These are phyloP conservation scores for Hordeum marinum DNA, from an alignment of 176 grass and related monocot species.

Conservation along the genomic window DNA sequence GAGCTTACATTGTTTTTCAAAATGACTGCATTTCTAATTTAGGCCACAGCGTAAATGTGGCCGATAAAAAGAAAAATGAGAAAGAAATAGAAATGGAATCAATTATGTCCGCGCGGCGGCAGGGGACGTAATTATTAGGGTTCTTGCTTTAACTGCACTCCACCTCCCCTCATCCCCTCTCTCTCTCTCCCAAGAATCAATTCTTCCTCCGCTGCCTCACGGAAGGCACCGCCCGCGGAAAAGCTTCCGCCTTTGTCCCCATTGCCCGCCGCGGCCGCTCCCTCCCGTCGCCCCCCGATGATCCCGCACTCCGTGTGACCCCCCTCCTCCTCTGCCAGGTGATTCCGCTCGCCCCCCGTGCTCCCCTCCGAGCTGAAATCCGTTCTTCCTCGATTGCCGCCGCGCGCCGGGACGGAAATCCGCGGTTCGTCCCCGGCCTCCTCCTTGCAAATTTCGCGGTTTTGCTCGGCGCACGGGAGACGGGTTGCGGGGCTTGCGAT, in stretches of 20 bases:
- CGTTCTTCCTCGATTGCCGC: no score
- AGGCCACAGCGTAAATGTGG: no score
- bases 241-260: constrained; percentile 13
- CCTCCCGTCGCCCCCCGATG: neutral
- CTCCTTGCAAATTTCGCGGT: neutral
- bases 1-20: no score
- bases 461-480: neutral
- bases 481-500: neutral
- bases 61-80: no score
- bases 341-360: neutral
- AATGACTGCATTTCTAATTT: no score
- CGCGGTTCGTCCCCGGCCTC: no score
- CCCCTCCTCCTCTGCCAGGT: neutral
- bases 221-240: constrained; percentile 18
- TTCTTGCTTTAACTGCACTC: constrained; percentile 24
- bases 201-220: constrained; percentile 25
- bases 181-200: constrained; percentile 5
- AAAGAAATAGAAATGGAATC: no score
- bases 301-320: neutral
- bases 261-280: neutral
- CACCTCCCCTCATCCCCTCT: neutral
- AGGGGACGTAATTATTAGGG: constrained; percentile 12
- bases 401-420: no score
- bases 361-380: neutral
- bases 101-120: no score